Conservation (phyloP, 441 rosid species). For the Biscutella laevigata region DNA sequence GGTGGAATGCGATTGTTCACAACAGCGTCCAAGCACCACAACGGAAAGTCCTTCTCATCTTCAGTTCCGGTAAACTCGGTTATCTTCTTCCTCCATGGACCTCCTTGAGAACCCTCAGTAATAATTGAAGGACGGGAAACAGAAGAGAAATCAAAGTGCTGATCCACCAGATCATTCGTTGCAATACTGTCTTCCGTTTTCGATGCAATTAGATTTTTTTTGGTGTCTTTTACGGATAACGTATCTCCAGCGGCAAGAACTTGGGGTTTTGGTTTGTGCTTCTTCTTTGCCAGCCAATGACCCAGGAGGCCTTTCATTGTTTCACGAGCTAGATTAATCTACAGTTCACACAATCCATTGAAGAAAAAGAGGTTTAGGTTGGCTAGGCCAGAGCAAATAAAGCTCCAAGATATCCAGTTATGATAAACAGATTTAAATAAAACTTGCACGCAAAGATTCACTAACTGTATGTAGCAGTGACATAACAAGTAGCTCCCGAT, state of each 20-base stretch:
- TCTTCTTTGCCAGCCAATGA: conserved; percentile 84
- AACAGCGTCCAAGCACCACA: conserved; percentile 93
- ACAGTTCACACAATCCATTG: conserved; percentile 25
- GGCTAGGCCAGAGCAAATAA: background rate
- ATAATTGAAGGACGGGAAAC: conserved; percentile 76
- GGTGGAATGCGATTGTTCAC: conserved; percentile 91
- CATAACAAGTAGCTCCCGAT: background rate
- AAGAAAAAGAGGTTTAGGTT: conserved; percentile 1
- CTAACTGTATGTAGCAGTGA: background rate
- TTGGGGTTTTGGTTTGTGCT: conserved; percentile 57
- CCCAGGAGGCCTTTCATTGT: conserved; percentile 87
- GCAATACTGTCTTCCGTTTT: conserved; percentile 55
- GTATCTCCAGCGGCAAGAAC: conserved; percentile 63
- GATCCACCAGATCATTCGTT: conserved; percentile 81
- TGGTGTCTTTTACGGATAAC: conserved; percentile 51
- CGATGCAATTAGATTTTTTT: conserved; percentile 47
- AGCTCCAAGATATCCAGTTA: background rate
- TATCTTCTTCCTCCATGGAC: conserved; percentile 94
- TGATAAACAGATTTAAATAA: background rate
- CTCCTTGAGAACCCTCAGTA: conserved; percentile 96
- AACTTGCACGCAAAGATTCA: background rate
- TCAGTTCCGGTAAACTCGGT: conserved; percentile 90
- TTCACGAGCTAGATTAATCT: conserved; percentile 97
- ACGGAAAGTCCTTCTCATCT: conserved; percentile 92
- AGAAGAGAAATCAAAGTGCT: conserved; percentile 79